Conservation (phyloP, 805 yeast genomes). For the Sungouiozyma ichnusensis region DNA sequence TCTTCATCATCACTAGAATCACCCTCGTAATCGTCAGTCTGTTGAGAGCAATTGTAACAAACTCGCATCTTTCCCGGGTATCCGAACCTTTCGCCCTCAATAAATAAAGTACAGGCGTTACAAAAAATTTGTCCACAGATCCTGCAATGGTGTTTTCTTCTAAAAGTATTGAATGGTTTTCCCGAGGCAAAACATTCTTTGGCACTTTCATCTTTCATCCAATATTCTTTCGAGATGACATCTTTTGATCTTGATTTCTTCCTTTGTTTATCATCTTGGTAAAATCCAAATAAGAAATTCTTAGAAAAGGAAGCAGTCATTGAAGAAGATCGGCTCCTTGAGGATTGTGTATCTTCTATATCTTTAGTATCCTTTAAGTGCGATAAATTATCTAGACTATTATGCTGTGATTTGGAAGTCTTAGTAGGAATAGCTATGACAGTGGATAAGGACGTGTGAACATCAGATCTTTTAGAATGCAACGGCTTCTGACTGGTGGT, state of each 20-base stretch:
- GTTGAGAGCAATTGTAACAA: conserved; percentile 59
- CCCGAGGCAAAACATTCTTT: conserved; percentile 80
- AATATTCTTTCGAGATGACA: conserved; percentile 52
- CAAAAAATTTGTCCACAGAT: conserved; percentile 96
- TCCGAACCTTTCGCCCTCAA: conserved; percentile 56
- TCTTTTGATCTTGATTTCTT: conserved; percentile 19
- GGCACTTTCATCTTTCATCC: conserved; percentile 95
- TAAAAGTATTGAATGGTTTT: conserved; percentile 67
- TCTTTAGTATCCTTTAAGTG: not conserved
- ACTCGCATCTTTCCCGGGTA: conserved; percentile 63
- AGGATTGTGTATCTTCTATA: conserved; percentile 27
- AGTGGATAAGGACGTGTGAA: conserved; percentile 26
- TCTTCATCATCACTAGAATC: conserved; percentile 48
- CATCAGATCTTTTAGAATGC: conserved; percentile 23
- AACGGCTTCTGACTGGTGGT: conserved; percentile 11
- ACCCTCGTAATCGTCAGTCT: conserved; percentile 58
- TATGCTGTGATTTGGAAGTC: conserved; percentile 8
- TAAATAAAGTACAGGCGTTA: conserved; percentile 62
- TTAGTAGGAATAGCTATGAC: conserved; percentile 28
- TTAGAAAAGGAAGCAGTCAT: conserved; percentile 34
- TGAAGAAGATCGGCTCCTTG: conserved; percentile 32
- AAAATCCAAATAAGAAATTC: conserved; percentile 34
- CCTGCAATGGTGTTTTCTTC: conserved; percentile 90
- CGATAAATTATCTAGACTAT: not conserved
- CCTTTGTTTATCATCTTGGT: conserved; percentile 16